phyloP scores from a whole-genome alignment of 2,329 filamentous ascomycete species.

The Drechslera avenae region DNA sequence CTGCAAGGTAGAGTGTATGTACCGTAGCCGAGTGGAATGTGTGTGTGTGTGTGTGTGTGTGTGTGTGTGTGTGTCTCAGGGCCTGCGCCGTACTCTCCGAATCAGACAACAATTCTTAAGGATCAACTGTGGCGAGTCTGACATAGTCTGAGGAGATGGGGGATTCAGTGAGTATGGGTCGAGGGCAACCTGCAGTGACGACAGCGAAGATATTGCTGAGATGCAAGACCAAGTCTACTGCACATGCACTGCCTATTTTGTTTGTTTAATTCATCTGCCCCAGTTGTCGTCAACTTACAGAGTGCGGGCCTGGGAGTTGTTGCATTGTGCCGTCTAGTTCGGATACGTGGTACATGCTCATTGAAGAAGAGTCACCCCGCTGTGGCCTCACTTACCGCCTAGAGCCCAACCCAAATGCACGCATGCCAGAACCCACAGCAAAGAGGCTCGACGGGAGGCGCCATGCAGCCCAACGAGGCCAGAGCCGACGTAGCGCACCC shows the following conservation, averaged over 20 bases:
- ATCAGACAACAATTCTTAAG: slow-evolving; percentile 41
- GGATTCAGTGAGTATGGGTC: slow-evolving; percentile 5
- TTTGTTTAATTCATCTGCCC: slow-evolving; percentile 17
- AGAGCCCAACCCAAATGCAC: slow-evolving; percentile 20
- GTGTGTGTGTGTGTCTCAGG: slow-evolving; percentile 13
- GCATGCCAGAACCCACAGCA: slow-evolving; percentile 9
- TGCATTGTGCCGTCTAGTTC: slow-evolving; percentile 1
- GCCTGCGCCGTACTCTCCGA: slow-evolving; percentile 42
- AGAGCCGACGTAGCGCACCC: slow-evolving; percentile 6
- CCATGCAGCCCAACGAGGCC: slow-evolving; percentile 27
- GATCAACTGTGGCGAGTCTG: slow-evolving; percentile 30
- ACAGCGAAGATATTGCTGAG: slow-evolving; percentile 6
- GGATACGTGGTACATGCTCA: slow-evolving; percentile 29
- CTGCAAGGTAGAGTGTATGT: background rate
- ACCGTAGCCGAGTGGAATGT: too few relatives aligned
- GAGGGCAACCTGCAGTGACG: slow-evolving; percentile 4
- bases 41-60: too few relatives aligned
- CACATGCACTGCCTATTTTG: slow-evolving; percentile 13
- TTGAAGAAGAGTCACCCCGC: slow-evolving; percentile 4
- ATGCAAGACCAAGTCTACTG: slow-evolving; percentile 13
- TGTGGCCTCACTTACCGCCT: slow-evolving; percentile 17
- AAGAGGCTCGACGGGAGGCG: slow-evolving; percentile 24
- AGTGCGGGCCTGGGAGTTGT: background rate
- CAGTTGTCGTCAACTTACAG: background rate
- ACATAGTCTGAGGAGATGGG: slow-evolving; percentile 38